These are phyloP conservation scores for Atalantia buxifolia DNA, from an alignment of 345 rosid genomes.

Conservation along the genomic window DNA sequence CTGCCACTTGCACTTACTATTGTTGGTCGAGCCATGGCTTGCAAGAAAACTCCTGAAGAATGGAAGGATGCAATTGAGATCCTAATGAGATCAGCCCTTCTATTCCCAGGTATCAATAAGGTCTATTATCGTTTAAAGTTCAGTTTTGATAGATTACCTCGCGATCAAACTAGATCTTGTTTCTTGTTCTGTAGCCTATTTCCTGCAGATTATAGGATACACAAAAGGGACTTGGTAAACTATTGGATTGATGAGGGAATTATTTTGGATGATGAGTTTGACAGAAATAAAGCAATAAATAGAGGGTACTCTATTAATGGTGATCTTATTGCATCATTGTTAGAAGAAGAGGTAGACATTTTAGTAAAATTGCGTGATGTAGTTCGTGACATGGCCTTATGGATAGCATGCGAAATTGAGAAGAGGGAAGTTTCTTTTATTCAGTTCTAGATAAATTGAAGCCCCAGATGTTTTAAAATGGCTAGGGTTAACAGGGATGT, in stretches of 20 bases:
- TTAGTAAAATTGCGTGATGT: slow-evolving; percentile 27
- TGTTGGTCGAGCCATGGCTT: neutral
- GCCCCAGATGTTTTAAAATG: slow-evolving; percentile 10
- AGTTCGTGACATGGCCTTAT: slow-evolving; percentile 23
- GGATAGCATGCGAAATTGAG: slow-evolving; percentile 17
- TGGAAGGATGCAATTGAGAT: slow-evolving; percentile 2
- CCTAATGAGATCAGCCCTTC: neutral
- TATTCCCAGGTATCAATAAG: neutral
- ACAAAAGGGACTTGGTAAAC: neutral
- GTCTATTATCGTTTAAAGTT: neutral
- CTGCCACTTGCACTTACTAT: neutral
- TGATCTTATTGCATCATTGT: neutral
- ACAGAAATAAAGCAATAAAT: neutral
- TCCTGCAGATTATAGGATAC: neutral
- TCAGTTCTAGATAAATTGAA: neutral
- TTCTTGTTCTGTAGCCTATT: neutral
- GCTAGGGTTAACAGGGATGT: slow-evolving; percentile 9
- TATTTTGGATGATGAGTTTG: neutral
- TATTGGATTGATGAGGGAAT: slow-evolving; percentile 8
- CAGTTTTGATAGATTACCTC: neutral
- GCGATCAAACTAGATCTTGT: neutral
- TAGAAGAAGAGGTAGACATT: neutral
- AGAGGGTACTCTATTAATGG: neutral
- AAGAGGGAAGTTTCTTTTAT: neutral
- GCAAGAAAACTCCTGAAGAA: neutral